phyloP scores from a whole-genome alignment of 306 rosid species.

The Ceratonia siliqua region DNA sequence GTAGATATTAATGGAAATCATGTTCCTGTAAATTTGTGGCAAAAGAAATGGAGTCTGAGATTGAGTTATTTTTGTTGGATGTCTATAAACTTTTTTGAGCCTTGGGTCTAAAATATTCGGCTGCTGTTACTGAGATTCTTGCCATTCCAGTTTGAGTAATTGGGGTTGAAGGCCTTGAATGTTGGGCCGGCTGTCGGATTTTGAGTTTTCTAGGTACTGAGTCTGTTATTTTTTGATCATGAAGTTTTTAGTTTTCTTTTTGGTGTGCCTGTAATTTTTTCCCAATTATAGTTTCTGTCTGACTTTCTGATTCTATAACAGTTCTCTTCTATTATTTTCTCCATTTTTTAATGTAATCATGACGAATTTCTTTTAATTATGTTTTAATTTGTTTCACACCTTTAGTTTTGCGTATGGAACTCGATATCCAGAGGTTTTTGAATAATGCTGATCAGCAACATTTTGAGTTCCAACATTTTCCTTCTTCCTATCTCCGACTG shows the following conservation, averaged over 20 bases:
- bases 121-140: not conserved
- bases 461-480: conserved; percentile 82
- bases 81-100: not conserved
- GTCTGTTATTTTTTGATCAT: not conserved
- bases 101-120: not conserved
- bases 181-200: conserved; percentile 9
- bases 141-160: not conserved
- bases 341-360: not conserved
- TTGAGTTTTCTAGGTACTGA: not conserved
- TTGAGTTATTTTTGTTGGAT: not conserved
- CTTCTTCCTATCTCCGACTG: conserved; percentile 84
- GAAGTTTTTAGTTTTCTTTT: not conserved
- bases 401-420: conserved; percentile 87
- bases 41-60: not conserved
- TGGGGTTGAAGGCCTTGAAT: not conserved
- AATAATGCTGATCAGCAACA: conserved; percentile 66
- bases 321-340: not conserved
- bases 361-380: not conserved
- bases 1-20: not conserved
- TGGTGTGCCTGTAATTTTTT: not conserved
- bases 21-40: not conserved
- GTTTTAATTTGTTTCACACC: not conserved
- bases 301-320: conserved; percentile 2
- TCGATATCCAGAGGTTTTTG: conserved; percentile 79
- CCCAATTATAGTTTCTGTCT: not conserved